Evolutionary conservation across 2,329 filamentous ascomycete genomes (phyloP), one percentile per base, ranked within the genome.

Genomic region (Fusarium torulosum): DNA sequence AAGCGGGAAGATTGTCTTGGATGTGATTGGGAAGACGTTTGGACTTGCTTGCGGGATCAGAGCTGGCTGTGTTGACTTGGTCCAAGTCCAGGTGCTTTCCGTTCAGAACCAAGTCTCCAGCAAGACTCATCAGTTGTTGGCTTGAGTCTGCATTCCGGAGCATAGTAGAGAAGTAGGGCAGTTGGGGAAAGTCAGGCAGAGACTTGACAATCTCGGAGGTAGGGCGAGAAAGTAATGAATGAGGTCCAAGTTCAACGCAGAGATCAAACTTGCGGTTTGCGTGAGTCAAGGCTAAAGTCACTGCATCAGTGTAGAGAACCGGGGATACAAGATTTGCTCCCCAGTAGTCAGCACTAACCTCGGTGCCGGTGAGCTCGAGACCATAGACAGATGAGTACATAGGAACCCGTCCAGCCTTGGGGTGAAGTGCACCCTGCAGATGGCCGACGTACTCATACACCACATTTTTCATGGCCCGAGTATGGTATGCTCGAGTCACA

Each of bases 381-480:
- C 69, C 69, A 7, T 56, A 58, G 10, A 71, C 69, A 38, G 69
- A 72, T 17, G 69, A 71, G 43, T 58, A 71, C 69, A 71, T 71
- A 0, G 69, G 67, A 43, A 71, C 53, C 0, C 67, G 44, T 20
- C 50, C 67, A 15, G 29, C 8, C 53, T 70, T 71, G 3, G 69
- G 69, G 2, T 61, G 59, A 7, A 71, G 23, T 21, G 44, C 25
- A n/a, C 43, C 55, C 38, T 52, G 20, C n/a, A 71, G 69, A 9
- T 53, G 52, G 21, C 63, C 43, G 3, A 72, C 40, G 9, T 72
- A 71, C 15, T 70, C 57, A 37, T 60, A 59, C 27, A 68, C 59
- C 42, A 70, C 69, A 23, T 19, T 55, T 54, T 68, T 63, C 69
- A 71, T 72, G 20, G 69, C 45, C 0, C 49, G 53, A 31, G 69